Conservation (phyloP, 106 monocot species). For the Apostasia ramifera region DNA sequence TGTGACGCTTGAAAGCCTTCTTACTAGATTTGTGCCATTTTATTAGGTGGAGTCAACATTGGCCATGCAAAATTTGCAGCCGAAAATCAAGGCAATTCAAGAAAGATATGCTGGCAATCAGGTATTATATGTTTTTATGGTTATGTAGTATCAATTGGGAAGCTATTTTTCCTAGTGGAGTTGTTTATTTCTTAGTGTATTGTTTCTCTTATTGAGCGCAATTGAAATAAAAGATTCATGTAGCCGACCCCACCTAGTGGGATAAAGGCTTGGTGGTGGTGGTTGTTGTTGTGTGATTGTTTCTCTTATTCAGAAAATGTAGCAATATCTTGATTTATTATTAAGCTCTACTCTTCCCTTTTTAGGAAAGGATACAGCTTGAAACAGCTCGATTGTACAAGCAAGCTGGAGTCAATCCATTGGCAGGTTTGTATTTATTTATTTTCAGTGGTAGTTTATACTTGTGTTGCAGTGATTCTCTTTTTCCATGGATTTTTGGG, state of each 20-base stretch:
- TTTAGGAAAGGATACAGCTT: constrained; percentile 92
- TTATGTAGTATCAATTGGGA: no score
- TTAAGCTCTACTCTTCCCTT: constrained; percentile 2
- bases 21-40: constrained; percentile 1
- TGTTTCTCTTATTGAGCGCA: no score
- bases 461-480: neutral
- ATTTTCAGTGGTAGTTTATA: neutral
- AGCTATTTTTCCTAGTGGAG: no score
- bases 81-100: constrained; percentile 94
- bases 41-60: constrained; percentile 85
- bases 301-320: neutral
- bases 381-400: constrained; percentile 89
- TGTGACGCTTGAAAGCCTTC: neutral
- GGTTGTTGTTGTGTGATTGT: neutral
- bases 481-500: no score
- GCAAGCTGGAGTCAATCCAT: constrained; percentile 97
- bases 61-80: constrained; percentile 98
- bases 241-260: no score
- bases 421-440: constrained; percentile 56
- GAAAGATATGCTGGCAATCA: constrained; percentile 85
- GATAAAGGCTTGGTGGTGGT: no score
- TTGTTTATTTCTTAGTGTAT: no score
- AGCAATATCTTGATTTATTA: neutral
- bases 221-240: no score
- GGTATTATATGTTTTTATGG: constrained; percentile 28